phyloP scores from a whole-genome alignment of 2,329 filamentous ascomycete species.

The Metarhizium rileyi region DNA sequence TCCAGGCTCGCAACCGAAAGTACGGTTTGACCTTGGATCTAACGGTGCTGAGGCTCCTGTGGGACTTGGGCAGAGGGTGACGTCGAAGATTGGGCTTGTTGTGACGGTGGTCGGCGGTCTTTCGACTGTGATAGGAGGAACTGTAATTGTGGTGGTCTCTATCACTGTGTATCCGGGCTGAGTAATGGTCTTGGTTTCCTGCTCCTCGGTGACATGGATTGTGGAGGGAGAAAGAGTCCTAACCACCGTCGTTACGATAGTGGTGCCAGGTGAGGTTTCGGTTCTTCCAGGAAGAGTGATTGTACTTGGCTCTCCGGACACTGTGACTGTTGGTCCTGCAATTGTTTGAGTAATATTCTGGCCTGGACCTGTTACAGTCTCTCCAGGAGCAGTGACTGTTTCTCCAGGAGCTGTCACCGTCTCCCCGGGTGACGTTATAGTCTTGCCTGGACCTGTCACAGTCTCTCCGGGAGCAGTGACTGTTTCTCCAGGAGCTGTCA shows the following conservation, averaged over 20 bases:
- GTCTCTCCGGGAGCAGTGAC: too few species aligned
- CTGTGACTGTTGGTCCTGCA: slow-evolving; percentile 13
- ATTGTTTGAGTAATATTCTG: slow-evolving; percentile 4
- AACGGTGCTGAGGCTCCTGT: slow-evolving; percentile 26
- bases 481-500: slow-evolving; percentile 5
- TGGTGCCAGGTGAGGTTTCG: slow-evolving; percentile 9
- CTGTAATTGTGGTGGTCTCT: slow-evolving; percentile 20
- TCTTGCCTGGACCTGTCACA: too few species aligned
- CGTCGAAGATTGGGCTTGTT: slow-evolving; percentile 16
- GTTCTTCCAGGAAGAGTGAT: slow-evolving; percentile 17
- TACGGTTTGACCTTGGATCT: slow-evolving; percentile 29
- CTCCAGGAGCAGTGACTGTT: background rate
- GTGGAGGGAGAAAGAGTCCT: slow-evolving; percentile 7
- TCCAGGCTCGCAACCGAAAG: slow-evolving; percentile 45
- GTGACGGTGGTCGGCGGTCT: slow-evolving; percentile 19
- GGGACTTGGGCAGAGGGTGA: slow-evolving; percentile 35
- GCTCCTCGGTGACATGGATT: slow-evolving; percentile 9
- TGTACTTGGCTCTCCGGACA: slow-evolving; percentile 15
- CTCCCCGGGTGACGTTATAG: slow-evolving; percentile 5
- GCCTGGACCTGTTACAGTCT: slow-evolving; percentile 10
- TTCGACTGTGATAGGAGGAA: slow-evolving; percentile 18
- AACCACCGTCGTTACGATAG: slow-evolving; percentile 6
- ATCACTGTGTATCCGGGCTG: slow-evolving; percentile 18
- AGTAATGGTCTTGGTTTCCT: slow-evolving; percentile 22
- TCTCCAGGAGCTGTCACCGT: slow-evolving; percentile 6